Base-by-base conservation (phyloP, 768 basidiomycete genomes). In the Suillus hirtellus region DNA sequence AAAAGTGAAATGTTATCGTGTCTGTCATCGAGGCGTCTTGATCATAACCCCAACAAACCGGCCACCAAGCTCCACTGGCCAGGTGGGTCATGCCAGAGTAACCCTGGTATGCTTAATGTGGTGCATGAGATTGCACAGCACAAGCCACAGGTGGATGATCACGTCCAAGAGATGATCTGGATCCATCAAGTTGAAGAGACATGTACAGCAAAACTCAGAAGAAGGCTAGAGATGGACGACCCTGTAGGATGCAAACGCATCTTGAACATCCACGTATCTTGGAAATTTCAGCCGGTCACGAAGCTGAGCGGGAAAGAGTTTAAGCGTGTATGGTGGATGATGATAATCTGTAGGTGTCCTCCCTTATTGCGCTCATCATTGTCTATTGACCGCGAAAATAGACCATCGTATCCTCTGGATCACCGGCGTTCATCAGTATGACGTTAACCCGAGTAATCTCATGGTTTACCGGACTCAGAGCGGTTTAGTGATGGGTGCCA, bases 361-460 rank as follows among this genome's bases (percentile, higher is more conserved):
- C 34, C 31, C 17, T 34, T n/a, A 34, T 19, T 6, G 11, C 10
- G 31, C 5, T 34, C 52, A 34, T 12, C 5, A 53, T 19, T 11
- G 10, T n/a, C 17, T 43, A 40, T 24, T 62, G 21, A 46, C 40
- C 14, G 46, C 59, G 10, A 21, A 58, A 9, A 35, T 37, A 76
- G 72, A 70, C 50, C 72, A 74, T 65, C 69, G 60, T 40, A 17
- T 61, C n/a, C 69, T 76, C 38, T 75, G 77, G 73, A 50, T 47
- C 21, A 17, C 54, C 14, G 67, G 66, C 10, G 62, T 78, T 9
- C 37, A 65, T 35, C 76, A 79, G 38, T 63, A 68, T 3, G 75
- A 78, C 56, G 73, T 76, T 42, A 77, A 74, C 64, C 58, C 70
- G 2, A 58, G 47, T 14, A 78, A 78, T 62, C 59, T 76, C 4